Evolutionary conservation across 2,329 filamentous ascomycete genomes (phyloP).

Genomic region (Gaeumannomyces sp.): DNA sequence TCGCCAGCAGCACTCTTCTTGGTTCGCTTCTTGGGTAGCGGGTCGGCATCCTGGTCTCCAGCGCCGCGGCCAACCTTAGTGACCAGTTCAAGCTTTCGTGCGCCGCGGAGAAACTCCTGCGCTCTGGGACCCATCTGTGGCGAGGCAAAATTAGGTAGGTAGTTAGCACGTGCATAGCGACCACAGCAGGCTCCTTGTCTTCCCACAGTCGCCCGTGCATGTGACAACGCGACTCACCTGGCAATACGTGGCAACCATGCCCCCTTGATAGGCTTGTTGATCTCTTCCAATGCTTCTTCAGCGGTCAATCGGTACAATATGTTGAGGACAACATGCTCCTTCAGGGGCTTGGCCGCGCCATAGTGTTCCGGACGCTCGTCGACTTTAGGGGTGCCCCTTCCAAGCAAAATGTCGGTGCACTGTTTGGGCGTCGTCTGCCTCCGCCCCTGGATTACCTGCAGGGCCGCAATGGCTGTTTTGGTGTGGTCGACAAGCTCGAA

Average conservation of each 20-base stretch:
- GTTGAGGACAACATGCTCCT: slow-evolving; percentile 72
- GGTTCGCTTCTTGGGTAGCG: slow-evolving; percentile 27
- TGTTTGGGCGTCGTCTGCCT: slow-evolving; percentile 67
- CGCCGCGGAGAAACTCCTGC: slow-evolving; percentile 35
- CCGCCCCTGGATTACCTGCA: slow-evolving; percentile 58
- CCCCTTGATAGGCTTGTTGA: slow-evolving; percentile 56
- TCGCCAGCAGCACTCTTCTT: slow-evolving; percentile 17
- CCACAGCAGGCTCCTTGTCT: not conserved
- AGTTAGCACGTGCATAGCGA: not conserved
- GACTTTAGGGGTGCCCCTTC: slow-evolving; percentile 55
- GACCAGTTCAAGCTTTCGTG: slow-evolving; percentile 37
- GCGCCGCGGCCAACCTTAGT: slow-evolving; percentile 25
- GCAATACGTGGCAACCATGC: slow-evolving; percentile 70
- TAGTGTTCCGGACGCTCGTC: slow-evolving; percentile 49
- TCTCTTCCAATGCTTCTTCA: slow-evolving; percentile 68
- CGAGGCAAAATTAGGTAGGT: not conserved
- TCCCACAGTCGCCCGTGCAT: not conserved
- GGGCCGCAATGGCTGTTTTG: slow-evolving; percentile 61
- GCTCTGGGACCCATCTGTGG: slow-evolving; percentile 34
- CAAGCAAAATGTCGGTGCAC: slow-evolving; percentile 78
- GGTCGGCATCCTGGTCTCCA: slow-evolving; percentile 15
- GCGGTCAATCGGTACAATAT: slow-evolving; percentile 72
- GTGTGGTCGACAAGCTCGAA: slow-evolving; percentile 76
- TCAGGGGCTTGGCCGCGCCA: slow-evolving; percentile 63
- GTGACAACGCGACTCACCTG: slow-evolving; percentile 40